Conservation (phyloP, 2,329 filamentous ascomycete species). For the Scedosporium minutisporum region DNA sequence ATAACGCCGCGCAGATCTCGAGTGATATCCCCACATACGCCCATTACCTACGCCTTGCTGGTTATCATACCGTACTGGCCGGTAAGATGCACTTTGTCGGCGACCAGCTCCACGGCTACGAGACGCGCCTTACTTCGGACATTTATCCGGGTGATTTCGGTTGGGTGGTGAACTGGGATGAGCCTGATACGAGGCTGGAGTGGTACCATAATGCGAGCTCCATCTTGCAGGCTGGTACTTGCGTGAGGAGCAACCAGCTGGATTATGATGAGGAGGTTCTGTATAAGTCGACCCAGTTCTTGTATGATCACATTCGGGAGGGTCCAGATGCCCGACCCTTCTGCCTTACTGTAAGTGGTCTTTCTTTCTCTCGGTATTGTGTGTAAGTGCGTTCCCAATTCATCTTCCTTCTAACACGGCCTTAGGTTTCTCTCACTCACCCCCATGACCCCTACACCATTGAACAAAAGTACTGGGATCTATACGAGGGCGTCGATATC, state of each 20-base stretch:
- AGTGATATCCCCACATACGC: conserved; percentile 86
- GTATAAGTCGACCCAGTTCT: conserved; percentile 79
- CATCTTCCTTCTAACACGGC: conserved; percentile 22
- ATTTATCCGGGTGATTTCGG: conserved; percentile 93
- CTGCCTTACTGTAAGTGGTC: conserved; percentile 55
- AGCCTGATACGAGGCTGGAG: conserved; percentile 74
- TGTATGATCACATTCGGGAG: conserved; percentile 84
- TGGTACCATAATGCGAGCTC: conserved; percentile 97
- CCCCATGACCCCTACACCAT: conserved; percentile 95
- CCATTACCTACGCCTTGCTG: conserved; percentile 75
- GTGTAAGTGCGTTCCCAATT: too few species aligned
- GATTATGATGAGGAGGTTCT: conserved; percentile 96
- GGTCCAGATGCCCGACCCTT: conserved; percentile 67
- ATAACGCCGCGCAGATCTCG: conserved; percentile 78
- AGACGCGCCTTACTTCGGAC: conserved; percentile 84
- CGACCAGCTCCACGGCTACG: conserved; percentile 89
- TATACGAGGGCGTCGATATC: conserved; percentile 84
- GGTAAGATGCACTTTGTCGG: conserved; percentile 98
- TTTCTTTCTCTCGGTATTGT: not conserved
- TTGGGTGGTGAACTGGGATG: conserved; percentile 93
- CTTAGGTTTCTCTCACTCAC: conserved; percentile 69
- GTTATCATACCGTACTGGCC: conserved; percentile 82
- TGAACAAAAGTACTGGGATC: conserved; percentile 85
- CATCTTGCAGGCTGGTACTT: conserved; percentile 79
- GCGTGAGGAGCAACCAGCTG: conserved; percentile 85